phyloP scores from a whole-genome alignment of 306 rosid species.

The Castanospermum australe region DNA sequence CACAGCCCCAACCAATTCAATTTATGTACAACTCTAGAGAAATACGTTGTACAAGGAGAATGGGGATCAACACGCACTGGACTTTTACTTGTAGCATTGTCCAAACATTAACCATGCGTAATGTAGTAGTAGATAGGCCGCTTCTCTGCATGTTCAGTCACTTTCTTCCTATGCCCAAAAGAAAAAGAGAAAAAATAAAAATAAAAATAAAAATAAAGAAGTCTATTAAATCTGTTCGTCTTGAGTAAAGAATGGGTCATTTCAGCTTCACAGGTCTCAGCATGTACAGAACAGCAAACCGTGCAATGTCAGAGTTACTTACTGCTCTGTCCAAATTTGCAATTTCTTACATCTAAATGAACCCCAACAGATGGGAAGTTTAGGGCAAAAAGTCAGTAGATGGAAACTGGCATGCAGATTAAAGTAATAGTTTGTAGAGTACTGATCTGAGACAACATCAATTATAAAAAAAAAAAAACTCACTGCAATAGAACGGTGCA shows the following conservation, averaged over 20 bases:
- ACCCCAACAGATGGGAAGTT: slow-evolving; percentile 3
- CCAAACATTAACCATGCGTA: background rate
- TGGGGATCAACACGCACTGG: background rate
- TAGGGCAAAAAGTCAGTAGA: slow-evolving; percentile 23
- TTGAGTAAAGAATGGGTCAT: background rate
- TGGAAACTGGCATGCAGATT: slow-evolving; percentile 26
- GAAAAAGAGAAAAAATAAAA: background rate
- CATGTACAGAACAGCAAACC: background rate
- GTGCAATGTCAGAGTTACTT: slow-evolving; percentile 21
- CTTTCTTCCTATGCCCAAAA: background rate
- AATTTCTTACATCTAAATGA: background rate
- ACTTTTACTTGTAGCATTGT: background rate
- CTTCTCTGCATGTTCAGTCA: background rate
- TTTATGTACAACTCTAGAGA: background rate
- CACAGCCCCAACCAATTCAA: background rate
- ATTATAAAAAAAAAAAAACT: background rate
- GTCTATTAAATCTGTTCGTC: background rate
- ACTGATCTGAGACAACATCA: background rate
- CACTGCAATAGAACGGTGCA: slow-evolving; percentile 15
- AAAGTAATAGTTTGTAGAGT: slow-evolving; percentile 17
- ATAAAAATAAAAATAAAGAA: background rate
- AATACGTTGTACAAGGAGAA: background rate
- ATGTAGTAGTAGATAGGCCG: background rate
- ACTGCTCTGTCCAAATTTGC: background rate
- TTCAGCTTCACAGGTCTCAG: background rate